These are phyloP conservation scores for Exophiala oligosperma DNA, from an alignment of 2,329 filamentous ascomycete species.

Conservation along the genomic window DNA sequence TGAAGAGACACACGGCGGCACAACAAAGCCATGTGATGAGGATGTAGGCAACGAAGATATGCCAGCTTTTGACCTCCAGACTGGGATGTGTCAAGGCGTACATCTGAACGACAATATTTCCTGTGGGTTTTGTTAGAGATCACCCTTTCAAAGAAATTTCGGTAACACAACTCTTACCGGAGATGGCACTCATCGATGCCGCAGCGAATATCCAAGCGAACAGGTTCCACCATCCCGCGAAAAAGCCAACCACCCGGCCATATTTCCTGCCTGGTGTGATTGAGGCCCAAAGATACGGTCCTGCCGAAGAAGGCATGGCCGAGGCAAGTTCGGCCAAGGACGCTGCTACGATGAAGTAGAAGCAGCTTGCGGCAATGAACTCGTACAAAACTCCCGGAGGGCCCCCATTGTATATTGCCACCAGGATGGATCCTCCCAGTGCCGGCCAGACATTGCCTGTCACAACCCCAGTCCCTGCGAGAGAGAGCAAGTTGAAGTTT, in stretches of 20 bases:
- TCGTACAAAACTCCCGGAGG: constrained; percentile 63
- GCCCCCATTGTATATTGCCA: constrained; percentile 53
- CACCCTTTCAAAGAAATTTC: too few species aligned
- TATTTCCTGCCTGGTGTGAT: constrained; percentile 55
- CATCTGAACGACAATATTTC: constrained; percentile 60
- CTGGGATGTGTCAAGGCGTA: constrained; percentile 59
- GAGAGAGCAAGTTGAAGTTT: constrained; percentile 60
- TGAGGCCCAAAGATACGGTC: constrained; percentile 61
- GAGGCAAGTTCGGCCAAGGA: constrained; percentile 61
- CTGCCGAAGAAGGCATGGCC: constrained; percentile 59
- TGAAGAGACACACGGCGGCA: constrained; percentile 40
- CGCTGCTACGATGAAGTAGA: constrained; percentile 59
- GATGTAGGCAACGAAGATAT: constrained; percentile 59
- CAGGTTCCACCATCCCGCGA: constrained; percentile 46
- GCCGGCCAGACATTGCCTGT: constrained; percentile 67
- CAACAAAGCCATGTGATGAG: constrained; percentile 27
- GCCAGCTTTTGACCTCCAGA: constrained; percentile 55
- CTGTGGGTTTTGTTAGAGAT: neutral
- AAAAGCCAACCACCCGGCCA: constrained; percentile 52
- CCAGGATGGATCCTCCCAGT: constrained; percentile 54
- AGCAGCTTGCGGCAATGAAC: constrained; percentile 51
- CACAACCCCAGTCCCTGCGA: constrained; percentile 61
- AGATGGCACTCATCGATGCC: constrained; percentile 53
- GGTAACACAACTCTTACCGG: constrained; percentile 44
- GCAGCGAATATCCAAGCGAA: constrained; percentile 62